These are phyloP conservation scores for Corchorus olitorius DNA, from an alignment of 345 rosid species.

Conservation along the genomic window DNA sequence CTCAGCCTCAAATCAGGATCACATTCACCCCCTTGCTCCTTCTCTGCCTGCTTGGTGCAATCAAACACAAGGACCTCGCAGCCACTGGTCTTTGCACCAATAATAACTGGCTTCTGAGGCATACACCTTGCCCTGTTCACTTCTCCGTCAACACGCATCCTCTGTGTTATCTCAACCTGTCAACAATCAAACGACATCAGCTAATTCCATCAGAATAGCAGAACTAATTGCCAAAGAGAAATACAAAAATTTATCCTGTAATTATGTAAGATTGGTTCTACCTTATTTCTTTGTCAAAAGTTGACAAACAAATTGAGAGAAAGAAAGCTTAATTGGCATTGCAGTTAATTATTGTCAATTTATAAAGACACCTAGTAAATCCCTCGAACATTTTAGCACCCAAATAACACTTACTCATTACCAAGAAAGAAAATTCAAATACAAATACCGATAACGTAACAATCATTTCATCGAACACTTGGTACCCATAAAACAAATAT, in stretches of 20 bases:
- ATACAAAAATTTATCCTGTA: too few species aligned
- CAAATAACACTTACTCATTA: not conserved
- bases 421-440: not conserved
- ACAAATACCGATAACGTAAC: not conserved
- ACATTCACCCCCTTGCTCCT: conserved; percentile 44
- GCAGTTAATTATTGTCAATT: not conserved
- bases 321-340: not conserved
- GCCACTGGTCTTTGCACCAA: conserved; percentile 83
- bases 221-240: not conserved
- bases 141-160: conserved; percentile 85
- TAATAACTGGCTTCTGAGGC: conserved; percentile 75
- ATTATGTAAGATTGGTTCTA: too few species aligned
- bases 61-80: conserved; percentile 81
- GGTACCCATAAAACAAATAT: conserved; percentile 19
- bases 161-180: conserved; percentile 81
- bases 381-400: conserved; percentile 24
- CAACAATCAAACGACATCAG: conserved; percentile 16
- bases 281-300: too few species aligned
- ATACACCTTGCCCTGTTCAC: conserved; percentile 89
- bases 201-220: conserved; percentile 14
- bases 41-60: conserved; percentile 52
- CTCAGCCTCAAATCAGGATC: conserved; percentile 82
- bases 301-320: not conserved
- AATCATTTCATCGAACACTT: conserved; percentile 37
- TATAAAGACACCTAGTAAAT: not conserved